A percentile compares a stretch with the other conserved stretches of the same genome.
phyloP scores from a whole-genome alignment of 345 rosid species.

The Odontarrhena argentea region DNA sequence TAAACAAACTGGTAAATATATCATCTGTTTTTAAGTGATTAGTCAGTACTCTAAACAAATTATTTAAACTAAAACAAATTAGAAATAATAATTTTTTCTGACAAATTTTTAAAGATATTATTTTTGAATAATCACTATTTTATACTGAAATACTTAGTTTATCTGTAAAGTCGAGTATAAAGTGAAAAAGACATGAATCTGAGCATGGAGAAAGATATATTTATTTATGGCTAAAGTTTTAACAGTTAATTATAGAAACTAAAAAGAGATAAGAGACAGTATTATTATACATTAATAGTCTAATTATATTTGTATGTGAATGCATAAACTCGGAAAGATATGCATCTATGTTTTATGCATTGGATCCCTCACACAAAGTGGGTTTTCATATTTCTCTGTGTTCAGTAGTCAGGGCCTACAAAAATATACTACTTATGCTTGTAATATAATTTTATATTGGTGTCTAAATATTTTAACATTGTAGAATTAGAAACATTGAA shows the following conservation, averaged over 20 bases:
- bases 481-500: constrained; percentile 42
- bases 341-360: constrained; percentile 46
- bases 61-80: background rate
- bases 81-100: background rate
- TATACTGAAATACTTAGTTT: constrained; percentile 21
- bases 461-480: background rate
- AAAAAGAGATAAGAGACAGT: background rate
- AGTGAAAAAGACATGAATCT: constrained; percentile 38
- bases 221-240: constrained; percentile 31
- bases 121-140: constrained; percentile 1
- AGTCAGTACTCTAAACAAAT: background rate
- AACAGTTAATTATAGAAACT: background rate
- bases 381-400: constrained; percentile 35
- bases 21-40: background rate
- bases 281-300: background rate
- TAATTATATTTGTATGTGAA: constrained; percentile 14
- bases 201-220: constrained; percentile 21
- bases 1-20: background rate
- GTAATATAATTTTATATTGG: background rate
- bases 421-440: constrained; percentile 3
- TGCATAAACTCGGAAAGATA: constrained; percentile 25
- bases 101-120: no score
- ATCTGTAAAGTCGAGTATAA: constrained; percentile 17
- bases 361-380: constrained; percentile 84
- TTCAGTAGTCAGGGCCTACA: constrained; percentile 27